These are phyloP conservation scores for Luffa aegyptiaca DNA, from an alignment of 306 rosid genomes.

Conservation along the genomic window DNA sequence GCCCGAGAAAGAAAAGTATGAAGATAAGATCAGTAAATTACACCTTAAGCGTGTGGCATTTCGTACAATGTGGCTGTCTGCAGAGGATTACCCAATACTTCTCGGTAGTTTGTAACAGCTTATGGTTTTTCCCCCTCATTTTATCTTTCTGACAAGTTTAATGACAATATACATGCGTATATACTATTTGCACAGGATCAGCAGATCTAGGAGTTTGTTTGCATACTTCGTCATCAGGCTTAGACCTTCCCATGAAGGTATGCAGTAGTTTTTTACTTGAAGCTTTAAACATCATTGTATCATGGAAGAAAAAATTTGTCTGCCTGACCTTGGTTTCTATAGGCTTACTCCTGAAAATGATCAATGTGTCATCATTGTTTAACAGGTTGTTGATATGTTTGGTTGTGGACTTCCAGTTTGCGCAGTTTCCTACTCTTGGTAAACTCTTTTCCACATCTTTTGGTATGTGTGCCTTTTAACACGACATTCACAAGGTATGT, in stretches of 20 bases:
- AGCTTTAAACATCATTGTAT: background rate
- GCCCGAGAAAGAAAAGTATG: conserved; percentile 77
- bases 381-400: conserved; percentile 93
- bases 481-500: background rate
- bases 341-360: background rate
- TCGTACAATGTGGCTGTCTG: conserved; percentile 91
- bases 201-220: conserved; percentile 91
- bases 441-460: conserved; percentile 10
- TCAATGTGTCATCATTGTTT: background rate
- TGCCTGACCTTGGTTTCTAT: background rate
- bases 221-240: conserved; percentile 93
- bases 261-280: background rate
- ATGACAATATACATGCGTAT: conserved; percentile 10
- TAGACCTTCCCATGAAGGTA: conserved; percentile 99
- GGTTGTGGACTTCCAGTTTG: conserved; percentile 98
- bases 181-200: conserved; percentile 49
- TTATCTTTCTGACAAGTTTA: background rate
- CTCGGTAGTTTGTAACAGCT: conserved; percentile 45
- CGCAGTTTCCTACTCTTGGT: conserved; percentile 98
- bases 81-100: conserved; percentile 90
- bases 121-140: background rate
- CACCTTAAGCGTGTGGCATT: conserved; percentile 88
- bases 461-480: background rate
- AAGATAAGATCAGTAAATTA: conserved; percentile 63
- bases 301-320: background rate